Conservation (phyloP, 169 alveolate species). For the Eimeria acervulina region DNA sequence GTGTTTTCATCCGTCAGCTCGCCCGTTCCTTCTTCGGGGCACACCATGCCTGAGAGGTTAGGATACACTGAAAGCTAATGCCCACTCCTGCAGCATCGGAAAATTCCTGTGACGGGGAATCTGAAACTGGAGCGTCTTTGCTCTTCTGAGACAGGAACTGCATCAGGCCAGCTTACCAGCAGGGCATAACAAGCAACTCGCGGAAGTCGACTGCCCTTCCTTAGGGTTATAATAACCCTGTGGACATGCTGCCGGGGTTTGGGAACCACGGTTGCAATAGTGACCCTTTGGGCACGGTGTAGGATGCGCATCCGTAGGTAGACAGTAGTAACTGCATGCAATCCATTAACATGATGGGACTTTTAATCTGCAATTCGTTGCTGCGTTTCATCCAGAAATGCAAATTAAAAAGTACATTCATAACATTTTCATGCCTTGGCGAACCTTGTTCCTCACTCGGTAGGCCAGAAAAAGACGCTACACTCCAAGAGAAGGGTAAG, state of each 20-base stretch:
- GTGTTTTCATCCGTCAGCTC: constrained; percentile 31
- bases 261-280: constrained; percentile 62
- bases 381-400: background rate
- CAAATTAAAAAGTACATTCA: background rate
- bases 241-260: constrained; percentile 63
- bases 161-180: constrained; percentile 17
- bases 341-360: background rate
- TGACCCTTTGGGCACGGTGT: constrained; percentile 65
- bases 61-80: background rate
- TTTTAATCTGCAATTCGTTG: background rate
- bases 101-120: background rate
- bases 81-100: background rate
- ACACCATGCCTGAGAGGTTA: constrained; percentile 44
- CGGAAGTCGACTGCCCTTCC: constrained; percentile 42
- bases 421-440: background rate
- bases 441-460: background rate
- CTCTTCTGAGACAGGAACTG: background rate
- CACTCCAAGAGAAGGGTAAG: background rate
- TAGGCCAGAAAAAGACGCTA: background rate
- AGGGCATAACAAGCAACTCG: constrained; percentile 68
- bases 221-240: constrained; percentile 42
- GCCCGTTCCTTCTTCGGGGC: constrained; percentile 41
- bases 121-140: background rate
- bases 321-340: constrained; percentile 34
- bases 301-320: constrained; percentile 50